A percentile compares a stretch with the other conserved stretches of the same genome.
These are phyloP conservation scores for Pascua sp. DNA, from an alignment of 1,284 basidiomycete genomes.

Conservation along the genomic window DNA sequence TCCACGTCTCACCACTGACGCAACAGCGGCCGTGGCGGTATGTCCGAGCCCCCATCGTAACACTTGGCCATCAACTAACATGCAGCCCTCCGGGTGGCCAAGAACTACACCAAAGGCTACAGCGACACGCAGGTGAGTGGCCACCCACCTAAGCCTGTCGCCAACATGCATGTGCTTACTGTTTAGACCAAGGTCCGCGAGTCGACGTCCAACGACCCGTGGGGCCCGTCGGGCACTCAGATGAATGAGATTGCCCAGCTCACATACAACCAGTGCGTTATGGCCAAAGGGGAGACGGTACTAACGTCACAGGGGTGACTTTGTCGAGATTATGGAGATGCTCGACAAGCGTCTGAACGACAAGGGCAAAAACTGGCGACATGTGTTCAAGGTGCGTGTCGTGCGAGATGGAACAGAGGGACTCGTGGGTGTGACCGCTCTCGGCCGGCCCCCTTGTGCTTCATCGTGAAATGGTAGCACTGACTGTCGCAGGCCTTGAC, in stretches of 20 bases:
- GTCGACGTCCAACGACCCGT: constrained; percentile 99
- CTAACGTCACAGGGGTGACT: constrained; percentile 68
- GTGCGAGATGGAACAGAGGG: too few species aligned
- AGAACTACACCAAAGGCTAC: constrained; percentile 93
- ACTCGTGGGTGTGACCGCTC: too few species aligned
- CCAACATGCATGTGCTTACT: too few species aligned
- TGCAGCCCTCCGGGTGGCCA: constrained; percentile 72
- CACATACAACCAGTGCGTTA: constrained; percentile 90
- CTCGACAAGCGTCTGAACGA: constrained; percentile 98
- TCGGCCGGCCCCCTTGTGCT: too few species aligned
- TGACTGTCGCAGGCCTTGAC: constrained; percentile 68
- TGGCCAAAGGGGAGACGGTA: background rate
- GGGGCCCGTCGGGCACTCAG: constrained; percentile 96
- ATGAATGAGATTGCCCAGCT: constrained; percentile 99
- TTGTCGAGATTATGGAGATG: constrained; percentile 99
- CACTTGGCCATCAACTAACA: background rate
- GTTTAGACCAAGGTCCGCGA: constrained; percentile 88
- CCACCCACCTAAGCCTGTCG: background rate
- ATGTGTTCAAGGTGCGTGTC: constrained; percentile 86
- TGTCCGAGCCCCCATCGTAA: constrained; percentile 10
- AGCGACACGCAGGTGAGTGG: constrained; percentile 61
- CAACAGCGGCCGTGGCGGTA: constrained; percentile 45
- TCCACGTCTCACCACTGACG: constrained; percentile 16
- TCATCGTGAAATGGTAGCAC: too few species aligned
- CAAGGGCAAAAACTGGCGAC: constrained; percentile 99